A percentile compares a stretch with the other conserved stretches of the same genome.
Conservation (phyloP, 139 green algal genomes). For the Micractinium sp. region DNA sequence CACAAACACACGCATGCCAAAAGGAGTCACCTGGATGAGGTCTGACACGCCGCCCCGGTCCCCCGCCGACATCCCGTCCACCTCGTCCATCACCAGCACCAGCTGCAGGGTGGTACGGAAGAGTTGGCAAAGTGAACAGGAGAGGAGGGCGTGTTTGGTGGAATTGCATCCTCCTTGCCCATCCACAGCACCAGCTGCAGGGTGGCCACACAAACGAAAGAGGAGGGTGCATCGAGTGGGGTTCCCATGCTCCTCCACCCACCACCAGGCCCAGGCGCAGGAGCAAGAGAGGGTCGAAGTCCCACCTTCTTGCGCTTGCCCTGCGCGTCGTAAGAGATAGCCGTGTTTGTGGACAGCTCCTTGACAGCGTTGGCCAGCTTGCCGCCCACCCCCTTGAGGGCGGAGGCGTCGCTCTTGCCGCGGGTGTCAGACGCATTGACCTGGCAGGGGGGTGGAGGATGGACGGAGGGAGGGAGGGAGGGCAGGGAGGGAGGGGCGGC, state of each 20-base stretch:
- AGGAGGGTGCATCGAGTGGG: too few relatives aligned
- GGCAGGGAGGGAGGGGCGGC: background rate
- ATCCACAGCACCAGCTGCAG: slow-evolving; percentile 86
- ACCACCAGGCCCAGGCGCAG: background rate
- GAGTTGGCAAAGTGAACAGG: too few relatives aligned
- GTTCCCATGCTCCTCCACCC: background rate
- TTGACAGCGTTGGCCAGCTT: slow-evolving; percentile 91
- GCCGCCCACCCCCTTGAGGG: slow-evolving; percentile 79
- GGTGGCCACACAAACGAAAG: too few relatives aligned
- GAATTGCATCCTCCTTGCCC: slow-evolving; percentile 43
- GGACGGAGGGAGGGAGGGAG: background rate
- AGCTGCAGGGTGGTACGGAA: slow-evolving; percentile 34
- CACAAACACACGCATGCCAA: too few relatives aligned
- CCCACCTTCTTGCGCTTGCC: slow-evolving; percentile 50
- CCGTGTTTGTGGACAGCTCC: slow-evolving; percentile 91
- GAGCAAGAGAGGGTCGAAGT: background rate
- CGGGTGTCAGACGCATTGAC: slow-evolving; percentile 94
- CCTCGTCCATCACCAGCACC: slow-evolving; percentile 98
- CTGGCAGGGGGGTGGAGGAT: background rate
- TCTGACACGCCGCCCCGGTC: slow-evolving; percentile 94
- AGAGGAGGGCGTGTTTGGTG: too few relatives aligned
- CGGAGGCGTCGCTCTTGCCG: slow-evolving; percentile 83
- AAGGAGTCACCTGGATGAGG: slow-evolving; percentile 84
- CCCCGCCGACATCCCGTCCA: slow-evolving; percentile 95
- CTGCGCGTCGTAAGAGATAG: slow-evolving; percentile 35